Base-by-base conservation (phyloP, 352 stramenopile species). In the Pythium utonaiense region DNA sequence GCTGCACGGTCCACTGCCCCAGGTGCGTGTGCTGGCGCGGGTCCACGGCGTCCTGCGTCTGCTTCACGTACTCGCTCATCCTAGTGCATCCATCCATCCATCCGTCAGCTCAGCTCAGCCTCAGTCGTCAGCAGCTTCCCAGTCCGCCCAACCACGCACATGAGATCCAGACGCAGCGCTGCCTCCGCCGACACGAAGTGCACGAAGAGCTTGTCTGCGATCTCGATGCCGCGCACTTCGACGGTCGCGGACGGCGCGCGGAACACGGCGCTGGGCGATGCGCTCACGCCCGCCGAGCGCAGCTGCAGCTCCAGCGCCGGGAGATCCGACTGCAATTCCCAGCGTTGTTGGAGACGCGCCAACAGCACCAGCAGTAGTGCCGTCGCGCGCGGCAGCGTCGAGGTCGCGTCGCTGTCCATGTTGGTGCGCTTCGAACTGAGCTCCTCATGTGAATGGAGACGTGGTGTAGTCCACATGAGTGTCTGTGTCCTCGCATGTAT, bases 171-270 rank as follows among this genome's bases (percentile, higher is more conserved):
- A 7, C 64, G 64, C 33, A 49, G 4, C 13, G 64, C 36, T 6
- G 24, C n/a, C 6, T 62, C 41, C 5, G 14, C 2, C 6, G 19
- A 44, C 31, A 71, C 64, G 33, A 67, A 61, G 27, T 71, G 64
- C n/a, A 71, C 59, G 33, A 67, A 71, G 25, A 71, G 54, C 42
- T 65, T 67, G 40, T 49, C 34, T 28, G 50, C 53, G 49, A 71
- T 61, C 49, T 53, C 58, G 24, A 71, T 40, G 0, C 38, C 64
- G 2, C 59, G 59, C 47, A 67, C 54, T 28, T 71, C 64, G 36
- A 71, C 49, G 5, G 58, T 28, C 38, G 45, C 6, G 3, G 28
- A 19, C 22, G 21, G 25, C 13, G 14, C 16, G 2, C 10, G 6
- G 19, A 62, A 70, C 9, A 56, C 3, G 16, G 33, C 53, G 17